Evolutionary conservation across 768 basidiomycete species (phyloP).

Genomic region (Roridomyces roridus): DNA sequence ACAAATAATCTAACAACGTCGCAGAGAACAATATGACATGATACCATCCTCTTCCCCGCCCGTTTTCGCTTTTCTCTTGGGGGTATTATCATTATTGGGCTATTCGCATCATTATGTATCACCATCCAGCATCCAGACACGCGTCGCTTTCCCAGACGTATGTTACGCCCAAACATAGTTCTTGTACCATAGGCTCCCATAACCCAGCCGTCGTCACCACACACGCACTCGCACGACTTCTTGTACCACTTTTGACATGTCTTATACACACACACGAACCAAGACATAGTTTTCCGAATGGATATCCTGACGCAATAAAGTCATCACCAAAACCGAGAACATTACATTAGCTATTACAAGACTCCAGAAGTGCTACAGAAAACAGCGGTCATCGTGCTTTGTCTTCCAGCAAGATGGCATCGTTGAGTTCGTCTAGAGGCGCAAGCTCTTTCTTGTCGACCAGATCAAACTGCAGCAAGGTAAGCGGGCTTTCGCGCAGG

Average conservation of each 20-base stretch:
- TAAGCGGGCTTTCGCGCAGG: constrained; percentile 12
- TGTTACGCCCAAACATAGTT: constrained; percentile 10
- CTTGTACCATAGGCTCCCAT: constrained; percentile 17
- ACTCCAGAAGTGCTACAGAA: not conserved
- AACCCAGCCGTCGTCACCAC: constrained; percentile 15
- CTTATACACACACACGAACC: constrained; percentile 23
- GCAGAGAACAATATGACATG: constrained; percentile 62
- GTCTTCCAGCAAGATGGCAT: constrained; percentile 75
- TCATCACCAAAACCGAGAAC: not conserved
- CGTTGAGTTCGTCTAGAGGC: constrained; percentile 93
- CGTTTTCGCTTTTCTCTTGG: not conserved
- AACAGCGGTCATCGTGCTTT: constrained; percentile 41
- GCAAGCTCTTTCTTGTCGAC: constrained; percentile 97
- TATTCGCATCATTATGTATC: constrained; percentile 15
- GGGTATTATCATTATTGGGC: constrained; percentile 12
- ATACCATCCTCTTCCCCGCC: not conserved
- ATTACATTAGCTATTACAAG: not conserved
- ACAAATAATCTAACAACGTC: constrained; percentile 9
- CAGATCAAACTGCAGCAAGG: constrained; percentile 76
- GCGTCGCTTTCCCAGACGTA: constrained; percentile 5
- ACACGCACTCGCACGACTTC: constrained; percentile 22
- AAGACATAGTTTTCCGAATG: constrained; percentile 3
- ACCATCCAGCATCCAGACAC: constrained; percentile 22
- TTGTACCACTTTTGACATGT: constrained; percentile 20
- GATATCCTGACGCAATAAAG: not conserved